Base-by-base conservation (phyloP, 2,329 filamentous ascomycete species). In the Pyrenophora teres region DNA sequence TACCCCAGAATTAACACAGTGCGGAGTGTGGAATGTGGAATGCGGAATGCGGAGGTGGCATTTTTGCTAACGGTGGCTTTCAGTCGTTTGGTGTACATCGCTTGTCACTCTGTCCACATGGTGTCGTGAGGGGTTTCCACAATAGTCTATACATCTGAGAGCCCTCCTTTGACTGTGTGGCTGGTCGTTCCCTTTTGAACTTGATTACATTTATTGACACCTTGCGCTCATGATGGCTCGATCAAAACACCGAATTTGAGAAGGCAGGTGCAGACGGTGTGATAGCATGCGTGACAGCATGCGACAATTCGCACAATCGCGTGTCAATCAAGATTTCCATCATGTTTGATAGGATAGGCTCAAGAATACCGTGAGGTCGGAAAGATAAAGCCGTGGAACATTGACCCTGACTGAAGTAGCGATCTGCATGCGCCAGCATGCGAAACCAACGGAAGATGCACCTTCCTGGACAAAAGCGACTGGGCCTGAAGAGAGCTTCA, bases 41-140 rank as follows among this genome's bases (percentile, higher is more conserved):
- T 62, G 60, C 60, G 62, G 59, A 55, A 59, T 59, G 56, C 59
- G 57, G 60, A 60, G 61, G 59, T 48, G 43, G 33, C 36, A 40
- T 18, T 13, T 16, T n/a, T 21, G 35, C 33, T 47, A 39, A 12
- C 44, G 0, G 35, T 23, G 19, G 9, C n/a, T 23, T 35, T 13
- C 6, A 19, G n/a, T 13, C 19, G 39, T 16, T 33, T 6, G 6
- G 27, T 27, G 18, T 32, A 25, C 39, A n/a, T 25, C 4, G 27
- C n/a, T 40, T 32, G 27, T 40, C 9, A 21, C 10, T 35, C 35
- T 35, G 37, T 40, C 36, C 41, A 49, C 31, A 40, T 50, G 38
- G 41, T 27, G 9, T 38, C 18, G 10, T n/a, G 3, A 27, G 40
- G 32, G 40, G 13, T 37, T 37, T 35, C 8, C 12, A 23, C 30